Base-by-base conservation (phyloP, 306 rosid species). In the Quercus parvula region DNA sequence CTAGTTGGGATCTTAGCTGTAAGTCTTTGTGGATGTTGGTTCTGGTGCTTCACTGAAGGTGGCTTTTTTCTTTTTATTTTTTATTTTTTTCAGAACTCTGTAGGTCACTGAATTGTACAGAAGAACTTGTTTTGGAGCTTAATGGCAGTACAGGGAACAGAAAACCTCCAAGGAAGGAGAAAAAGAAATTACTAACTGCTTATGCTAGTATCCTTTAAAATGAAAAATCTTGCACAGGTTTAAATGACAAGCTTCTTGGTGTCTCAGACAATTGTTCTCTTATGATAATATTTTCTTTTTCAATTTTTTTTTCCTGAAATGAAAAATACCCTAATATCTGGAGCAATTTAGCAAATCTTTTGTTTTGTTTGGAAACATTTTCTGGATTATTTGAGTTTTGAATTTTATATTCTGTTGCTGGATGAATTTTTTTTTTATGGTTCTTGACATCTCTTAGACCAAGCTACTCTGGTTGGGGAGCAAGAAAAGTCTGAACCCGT, bases 101-200 rank as follows among this genome's bases (percentile, higher is more conserved):
- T 84, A 87, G 88, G 88, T 89, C 93, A 31, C 75, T 89, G 81
- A 81, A 77, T 79, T 80, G 78, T 79, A 71, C 79, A 55, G 87
- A 81, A 78, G 91, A 89, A 82, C 62, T 87, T 77, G 72, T 67
- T 51, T 31, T 86, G 86, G 93, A 85, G 86, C 81, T 81, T 72
- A 83, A 85, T 88, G 87, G 93, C 49, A 80, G 86, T 78, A 78
- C 80, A 67, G 78, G 85, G 71, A 88, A 85, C 51, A 90, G 88
- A 76, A 95, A 90, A 77, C 90, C 91, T 75, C 84, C 89, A 24
- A 92, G 91, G 89, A 95, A 89, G 78, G 95, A 90, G 86, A 90
- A 73, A 91, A 95, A 90, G 80, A 95, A 90, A 90, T 75, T 84
- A 81, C 58, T 85, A 49, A 79, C 82, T 77, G 85, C 85, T 74